These are phyloP conservation scores for Trichomonascaceae sp. DNA, from an alignment of 1,139 yeast species.

Conservation along the genomic window DNA sequence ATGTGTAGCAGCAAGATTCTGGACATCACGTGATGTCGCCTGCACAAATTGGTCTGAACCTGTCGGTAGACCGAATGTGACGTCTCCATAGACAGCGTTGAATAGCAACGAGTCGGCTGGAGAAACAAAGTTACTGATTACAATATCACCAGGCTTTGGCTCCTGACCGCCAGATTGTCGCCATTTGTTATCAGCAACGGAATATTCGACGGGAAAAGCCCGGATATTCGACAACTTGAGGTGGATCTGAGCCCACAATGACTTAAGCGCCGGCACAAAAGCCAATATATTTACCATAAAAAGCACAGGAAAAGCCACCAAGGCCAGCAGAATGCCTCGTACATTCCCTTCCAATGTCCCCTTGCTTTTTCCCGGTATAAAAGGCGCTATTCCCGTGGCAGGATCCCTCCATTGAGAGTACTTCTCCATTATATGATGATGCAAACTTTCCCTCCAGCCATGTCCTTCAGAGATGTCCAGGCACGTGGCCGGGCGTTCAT, in stretches of 20 bases:
- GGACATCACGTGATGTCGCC: slow-evolving; percentile 11
- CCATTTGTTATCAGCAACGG: slow-evolving; percentile 3
- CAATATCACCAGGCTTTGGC: slow-evolving; percentile 32
- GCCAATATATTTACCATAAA: neutral
- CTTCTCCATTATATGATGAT: slow-evolving; percentile 32
- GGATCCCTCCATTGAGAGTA: slow-evolving; percentile 37
- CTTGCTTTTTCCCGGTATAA: slow-evolving; percentile 23
- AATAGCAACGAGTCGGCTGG: slow-evolving; percentile 37
- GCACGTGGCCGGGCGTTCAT: slow-evolving; percentile 72
- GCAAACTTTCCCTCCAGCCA: slow-evolving; percentile 23
- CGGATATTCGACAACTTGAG: neutral
- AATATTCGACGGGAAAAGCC: slow-evolving; percentile 3
- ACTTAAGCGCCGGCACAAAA: slow-evolving; percentile 16
- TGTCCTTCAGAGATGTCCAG: slow-evolving; percentile 72
- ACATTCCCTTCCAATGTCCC: slow-evolving; percentile 11
- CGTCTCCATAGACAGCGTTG: slow-evolving; percentile 9
- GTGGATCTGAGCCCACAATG: slow-evolving; percentile 18
- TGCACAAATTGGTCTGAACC: slow-evolving; percentile 11
- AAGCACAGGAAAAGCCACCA: slow-evolving; percentile 7
- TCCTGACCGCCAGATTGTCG: slow-evolving; percentile 9
- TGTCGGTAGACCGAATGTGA: slow-evolving; percentile 28
- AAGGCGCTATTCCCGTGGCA: slow-evolving; percentile 40
- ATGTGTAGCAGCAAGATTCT: neutral
- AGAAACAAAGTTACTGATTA: slow-evolving; percentile 34
- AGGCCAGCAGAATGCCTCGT: slow-evolving; percentile 4